These are phyloP conservation scores for Mortierella sp. DNA, from an alignment of 371 early-diverging fungal genomes.

Conservation along the genomic window DNA sequence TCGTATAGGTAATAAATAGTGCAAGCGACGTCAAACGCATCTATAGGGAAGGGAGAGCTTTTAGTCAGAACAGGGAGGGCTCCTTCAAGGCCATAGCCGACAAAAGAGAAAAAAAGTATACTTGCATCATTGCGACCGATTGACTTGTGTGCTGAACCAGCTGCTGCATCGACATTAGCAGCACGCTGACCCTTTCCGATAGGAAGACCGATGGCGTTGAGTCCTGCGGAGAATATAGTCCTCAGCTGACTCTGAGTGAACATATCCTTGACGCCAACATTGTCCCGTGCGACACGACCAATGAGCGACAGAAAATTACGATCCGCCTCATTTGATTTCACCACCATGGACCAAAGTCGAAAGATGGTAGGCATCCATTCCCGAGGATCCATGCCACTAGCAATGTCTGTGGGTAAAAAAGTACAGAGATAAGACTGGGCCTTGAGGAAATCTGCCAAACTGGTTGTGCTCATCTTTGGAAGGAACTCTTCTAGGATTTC, in stretches of 20 bases:
- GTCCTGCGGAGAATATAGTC: conserved; percentile 73
- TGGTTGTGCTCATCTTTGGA: conserved; percentile 31
- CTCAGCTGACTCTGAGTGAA: conserved; percentile 78
- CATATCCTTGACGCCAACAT: conserved; percentile 37
- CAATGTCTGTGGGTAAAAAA: conserved; percentile 65
- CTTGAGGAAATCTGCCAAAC: conserved; percentile 57
- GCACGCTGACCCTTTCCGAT: conserved; percentile 71
- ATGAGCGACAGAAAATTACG: conserved; percentile 74
- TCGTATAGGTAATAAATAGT: conserved; percentile 81
- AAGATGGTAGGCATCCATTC: conserved; percentile 86
- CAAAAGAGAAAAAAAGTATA: neutral
- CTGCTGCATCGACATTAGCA: conserved; percentile 49
- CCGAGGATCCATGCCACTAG: conserved; percentile 53
- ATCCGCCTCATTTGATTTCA: conserved; percentile 67
- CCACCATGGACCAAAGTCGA: conserved; percentile 79
- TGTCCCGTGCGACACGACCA: conserved; percentile 70
- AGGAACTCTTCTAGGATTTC: conserved; percentile 77
- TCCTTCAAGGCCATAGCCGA: neutral
- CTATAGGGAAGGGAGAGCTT: conserved; percentile 2
- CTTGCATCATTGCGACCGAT: conserved; percentile 41
- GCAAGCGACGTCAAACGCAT: conserved; percentile 63
- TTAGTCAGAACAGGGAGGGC: neutral
- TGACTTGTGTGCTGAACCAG: conserved; percentile 30
- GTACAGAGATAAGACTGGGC: conserved; percentile 68
- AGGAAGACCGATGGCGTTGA: conserved; percentile 81